A percentile compares a stretch with the other conserved stretches of the same genome.
These are phyloP conservation scores for Scorias spongiosa DNA, from an alignment of 2,329 filamentous ascomycete genomes.

Conservation along the genomic window DNA sequence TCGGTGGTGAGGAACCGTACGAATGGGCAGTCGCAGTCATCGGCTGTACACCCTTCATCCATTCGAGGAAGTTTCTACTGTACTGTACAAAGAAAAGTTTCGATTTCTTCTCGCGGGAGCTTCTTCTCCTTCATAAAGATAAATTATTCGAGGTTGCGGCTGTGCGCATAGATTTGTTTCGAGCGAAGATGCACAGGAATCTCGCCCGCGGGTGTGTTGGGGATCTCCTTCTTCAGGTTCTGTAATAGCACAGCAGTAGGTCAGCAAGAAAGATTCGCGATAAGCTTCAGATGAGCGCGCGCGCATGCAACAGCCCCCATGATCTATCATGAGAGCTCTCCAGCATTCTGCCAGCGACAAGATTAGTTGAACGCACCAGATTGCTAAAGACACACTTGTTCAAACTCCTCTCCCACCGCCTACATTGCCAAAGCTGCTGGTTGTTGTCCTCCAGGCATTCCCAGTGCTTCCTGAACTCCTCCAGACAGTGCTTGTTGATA, in stretches of 20 bases:
- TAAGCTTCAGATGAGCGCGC: background rate
- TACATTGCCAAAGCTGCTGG: slow-evolving; percentile 93
- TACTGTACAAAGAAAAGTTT: background rate
- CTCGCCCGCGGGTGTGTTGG: slow-evolving; percentile 33
- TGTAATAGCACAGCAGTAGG: slow-evolving; percentile 10
- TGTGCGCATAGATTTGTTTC: slow-evolving; percentile 27
- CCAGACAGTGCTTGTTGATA: slow-evolving; percentile 86
- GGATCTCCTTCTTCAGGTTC: slow-evolving; percentile 38
- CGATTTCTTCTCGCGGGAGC: background rate
- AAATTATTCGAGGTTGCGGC: background rate
- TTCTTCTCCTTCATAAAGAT: background rate
- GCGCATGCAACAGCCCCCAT: background rate
- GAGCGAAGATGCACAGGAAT: slow-evolving; percentile 33
- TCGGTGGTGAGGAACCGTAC: too few species aligned
- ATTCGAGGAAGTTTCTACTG: background rate
- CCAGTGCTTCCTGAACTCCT: slow-evolving; percentile 88
- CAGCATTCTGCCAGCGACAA: too few species aligned
- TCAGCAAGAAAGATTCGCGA: background rate
- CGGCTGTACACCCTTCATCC: background rate
- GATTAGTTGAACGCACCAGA: slow-evolving; percentile 47
- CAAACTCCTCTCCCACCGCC: slow-evolving; percentile 70
- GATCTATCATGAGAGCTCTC: too few species aligned
- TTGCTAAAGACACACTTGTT: slow-evolving; percentile 96
- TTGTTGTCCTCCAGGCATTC: slow-evolving; percentile 93
- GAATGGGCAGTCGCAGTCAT: too few species aligned